A percentile compares a stretch with the other conserved stretches of the same genome.
Conservation (phyloP, 192 early-diverging fungal species). For the Mortierella hygrophila region DNA sequence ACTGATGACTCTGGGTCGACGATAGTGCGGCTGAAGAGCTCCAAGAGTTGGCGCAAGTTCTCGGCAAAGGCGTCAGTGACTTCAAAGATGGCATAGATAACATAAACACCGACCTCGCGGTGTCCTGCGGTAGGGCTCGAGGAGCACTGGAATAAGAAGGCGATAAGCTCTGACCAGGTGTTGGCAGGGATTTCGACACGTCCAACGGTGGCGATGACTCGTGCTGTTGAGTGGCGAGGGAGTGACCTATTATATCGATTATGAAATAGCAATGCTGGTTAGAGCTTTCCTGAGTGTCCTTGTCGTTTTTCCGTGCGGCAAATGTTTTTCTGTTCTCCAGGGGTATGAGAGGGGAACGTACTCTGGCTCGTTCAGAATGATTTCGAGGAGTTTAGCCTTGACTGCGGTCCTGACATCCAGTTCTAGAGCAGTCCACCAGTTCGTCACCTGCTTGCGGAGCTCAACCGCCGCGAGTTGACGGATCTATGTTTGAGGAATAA, state of each 20-base stretch:
- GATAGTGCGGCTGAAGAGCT: conserved; percentile 80
- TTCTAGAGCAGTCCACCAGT: conserved; percentile 82
- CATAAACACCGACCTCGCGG: conserved; percentile 89
- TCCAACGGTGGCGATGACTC: conserved; percentile 92
- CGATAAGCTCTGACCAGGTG: conserved; percentile 83
- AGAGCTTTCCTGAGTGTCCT: background rate
- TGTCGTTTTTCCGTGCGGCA: background rate
- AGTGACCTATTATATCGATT: conserved; percentile 60
- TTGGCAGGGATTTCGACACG: conserved; percentile 82
- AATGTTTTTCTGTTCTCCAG: background rate
- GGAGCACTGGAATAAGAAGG: conserved; percentile 86
- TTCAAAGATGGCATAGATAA: conserved; percentile 90
- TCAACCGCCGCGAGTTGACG: conserved; percentile 93
- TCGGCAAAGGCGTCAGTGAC: conserved; percentile 76
- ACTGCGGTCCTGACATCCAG: conserved; percentile 67
- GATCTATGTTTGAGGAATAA: conserved; percentile 53
- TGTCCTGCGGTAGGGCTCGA: conserved; percentile 78
- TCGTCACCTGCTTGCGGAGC: conserved; percentile 84
- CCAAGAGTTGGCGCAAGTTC: conserved; percentile 76
- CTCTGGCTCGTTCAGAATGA: conserved; percentile 80
- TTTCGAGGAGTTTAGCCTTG: conserved; percentile 76
- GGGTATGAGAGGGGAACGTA: conserved; percentile 39
- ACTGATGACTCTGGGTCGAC: conserved; percentile 86
- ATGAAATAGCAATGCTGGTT: background rate
- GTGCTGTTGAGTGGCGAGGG: conserved; percentile 83